Conservation (phyloP, 2,329 filamentous ascomycete genomes). For the Aureobasidium vineae region DNA sequence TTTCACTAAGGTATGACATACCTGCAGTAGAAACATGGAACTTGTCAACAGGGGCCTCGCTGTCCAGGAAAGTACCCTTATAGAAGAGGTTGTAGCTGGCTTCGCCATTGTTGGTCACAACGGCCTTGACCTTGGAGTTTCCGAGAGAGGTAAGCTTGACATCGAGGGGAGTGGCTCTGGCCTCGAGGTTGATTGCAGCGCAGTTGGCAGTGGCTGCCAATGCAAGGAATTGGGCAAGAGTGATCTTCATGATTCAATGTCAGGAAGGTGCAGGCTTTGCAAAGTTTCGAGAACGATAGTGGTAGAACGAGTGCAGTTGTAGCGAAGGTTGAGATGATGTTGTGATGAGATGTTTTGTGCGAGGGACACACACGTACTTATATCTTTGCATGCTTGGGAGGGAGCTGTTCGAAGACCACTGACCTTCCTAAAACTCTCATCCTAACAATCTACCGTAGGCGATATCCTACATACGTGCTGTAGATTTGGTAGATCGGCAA, state of each 20-base stretch:
- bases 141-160: constrained; percentile 31
- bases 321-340: not conserved
- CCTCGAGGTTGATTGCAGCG: constrained; percentile 31
- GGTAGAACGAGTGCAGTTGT: not conserved
- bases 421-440: not conserved
- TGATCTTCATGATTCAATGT: constrained; percentile 18
- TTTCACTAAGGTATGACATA: constrained; percentile 10
- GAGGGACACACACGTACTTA: constrained; percentile 1
- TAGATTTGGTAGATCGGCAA: not conserved
- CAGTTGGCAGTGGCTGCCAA: constrained; percentile 28
- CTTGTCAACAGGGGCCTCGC: constrained; percentile 33
- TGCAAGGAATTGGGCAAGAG: constrained; percentile 24
- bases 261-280: not conserved
- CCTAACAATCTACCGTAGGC: not conserved
- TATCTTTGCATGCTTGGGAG: not conserved
- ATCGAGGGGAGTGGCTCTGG: constrained; percentile 31
- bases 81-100: constrained; percentile 33
- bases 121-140: constrained; percentile 33
- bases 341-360: not conserved
- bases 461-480: not conserved
- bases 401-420: not conserved
- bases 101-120: constrained; percentile 33
- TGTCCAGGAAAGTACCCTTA: constrained; percentile 33
- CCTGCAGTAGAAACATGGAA: constrained; percentile 31
- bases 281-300: not conserved